phyloP scores from a whole-genome alignment of 176 grass and related monocot species.

The Cenchrus americanus region DNA sequence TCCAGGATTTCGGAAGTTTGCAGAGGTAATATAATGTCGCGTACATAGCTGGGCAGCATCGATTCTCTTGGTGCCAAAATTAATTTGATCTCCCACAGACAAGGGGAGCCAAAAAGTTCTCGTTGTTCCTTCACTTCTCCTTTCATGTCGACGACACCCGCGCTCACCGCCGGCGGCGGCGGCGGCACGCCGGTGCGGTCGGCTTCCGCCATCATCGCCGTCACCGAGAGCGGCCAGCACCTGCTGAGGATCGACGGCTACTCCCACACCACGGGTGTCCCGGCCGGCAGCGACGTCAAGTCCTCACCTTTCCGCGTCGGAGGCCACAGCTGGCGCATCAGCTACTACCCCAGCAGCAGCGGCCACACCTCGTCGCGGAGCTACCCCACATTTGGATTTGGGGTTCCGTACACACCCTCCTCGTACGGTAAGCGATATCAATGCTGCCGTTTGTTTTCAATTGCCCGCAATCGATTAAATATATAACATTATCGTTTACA shows the following conservation, averaged over 20 bases:
- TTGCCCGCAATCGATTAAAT: too few relatives aligned
- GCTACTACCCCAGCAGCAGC: conserved; percentile 23
- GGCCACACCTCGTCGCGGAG: neutral
- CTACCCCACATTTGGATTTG: too few relatives aligned
- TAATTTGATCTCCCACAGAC: too few relatives aligned
- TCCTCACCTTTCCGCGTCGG: neutral
- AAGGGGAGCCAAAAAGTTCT: too few relatives aligned
- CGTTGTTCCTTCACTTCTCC: neutral
- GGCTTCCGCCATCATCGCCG: neutral
- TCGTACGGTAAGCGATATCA: too few relatives aligned
- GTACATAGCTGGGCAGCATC: too few relatives aligned
- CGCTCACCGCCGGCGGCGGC: neutral
- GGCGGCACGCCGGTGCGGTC: neutral
- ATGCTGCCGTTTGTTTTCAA: too few relatives aligned
- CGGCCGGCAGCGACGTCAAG: neutral
- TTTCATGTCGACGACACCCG: neutral
- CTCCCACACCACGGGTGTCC: conserved; percentile 9
- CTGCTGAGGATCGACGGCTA: conserved; percentile 38
- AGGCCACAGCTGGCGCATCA: conserved; percentile 1
- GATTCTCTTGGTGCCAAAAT: too few relatives aligned
- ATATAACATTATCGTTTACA: too few relatives aligned
- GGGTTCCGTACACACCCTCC: too few relatives aligned
- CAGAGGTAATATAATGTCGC: too few relatives aligned
- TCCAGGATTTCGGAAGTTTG: neutral
- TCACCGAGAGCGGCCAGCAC: conserved; percentile 7